Conservation (phyloP, 257 asterid species). For the Ehretia macrophylla region DNA sequence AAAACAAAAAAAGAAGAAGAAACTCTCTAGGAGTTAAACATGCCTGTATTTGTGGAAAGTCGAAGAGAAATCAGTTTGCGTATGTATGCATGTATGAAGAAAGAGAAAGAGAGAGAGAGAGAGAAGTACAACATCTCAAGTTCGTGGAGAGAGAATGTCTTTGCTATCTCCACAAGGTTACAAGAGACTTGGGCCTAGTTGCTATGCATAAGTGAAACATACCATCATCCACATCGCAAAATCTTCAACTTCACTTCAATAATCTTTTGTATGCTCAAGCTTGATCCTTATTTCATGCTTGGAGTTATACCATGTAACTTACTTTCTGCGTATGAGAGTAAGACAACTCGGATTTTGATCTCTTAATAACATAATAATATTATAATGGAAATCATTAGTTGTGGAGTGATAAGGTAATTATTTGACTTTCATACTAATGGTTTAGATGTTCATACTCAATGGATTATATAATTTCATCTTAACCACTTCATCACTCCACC, state of each 20-base stretch:
- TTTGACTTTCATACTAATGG: too few species aligned
- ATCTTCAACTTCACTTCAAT: constrained; percentile 3
- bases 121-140: constrained; percentile 20
- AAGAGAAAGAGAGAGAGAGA: too few species aligned
- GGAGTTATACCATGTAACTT: neutral
- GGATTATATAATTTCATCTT: too few species aligned
- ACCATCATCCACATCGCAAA: constrained; percentile 3
- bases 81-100: too few species aligned
- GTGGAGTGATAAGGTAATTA: too few species aligned
- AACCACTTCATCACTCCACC: too few species aligned
- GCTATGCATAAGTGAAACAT: constrained; percentile 15
- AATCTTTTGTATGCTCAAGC: neutral
- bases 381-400: too few species aligned
- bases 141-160: constrained; percentile 13
- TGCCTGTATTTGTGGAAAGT: constrained; percentile 31
- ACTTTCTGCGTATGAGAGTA: too few species aligned
- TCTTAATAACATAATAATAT: too few species aligned
- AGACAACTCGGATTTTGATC: too few species aligned
- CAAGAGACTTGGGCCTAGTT: constrained; percentile 13
- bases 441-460: too few species aligned
- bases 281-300: neutral
- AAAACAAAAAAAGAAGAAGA: constrained; percentile 1
- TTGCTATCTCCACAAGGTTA: constrained; percentile 22
- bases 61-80: constrained; percentile 6
- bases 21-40: constrained; percentile 22